Base-by-base conservation (phyloP, 768 basidiomycete genomes). In the Lentinula detonsa region DNA sequence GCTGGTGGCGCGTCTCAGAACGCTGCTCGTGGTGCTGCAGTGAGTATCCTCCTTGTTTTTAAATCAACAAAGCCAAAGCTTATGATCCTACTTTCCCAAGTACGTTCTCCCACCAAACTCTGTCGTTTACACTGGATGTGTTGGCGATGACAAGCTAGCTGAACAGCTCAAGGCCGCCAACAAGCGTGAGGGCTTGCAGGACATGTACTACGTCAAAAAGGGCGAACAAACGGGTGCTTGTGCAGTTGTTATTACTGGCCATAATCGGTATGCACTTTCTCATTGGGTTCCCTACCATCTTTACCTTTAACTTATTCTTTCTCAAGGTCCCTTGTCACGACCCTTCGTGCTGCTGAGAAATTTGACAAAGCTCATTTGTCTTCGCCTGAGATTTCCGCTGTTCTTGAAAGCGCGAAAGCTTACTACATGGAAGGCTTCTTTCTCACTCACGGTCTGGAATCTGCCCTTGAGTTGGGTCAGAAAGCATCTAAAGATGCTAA, bases 1-100 rank as follows among this genome's bases (percentile, higher is more conserved):
- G 96, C 97, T 57, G 97, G 97, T 62, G 97, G 97, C 68, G 96
- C 97, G 33, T 86, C 93, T 33, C 97, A 99, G 74, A 99, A 99
- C 70, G 86, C 95, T 69, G 95, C 96, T 60, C 91, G 97, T 54
- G 95, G 87, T 65, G 97, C 96, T 66, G 95, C 97, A 49, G 96
- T 97, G 73, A 63, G 93, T 43, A 75, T 34, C 45, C 52, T 50
- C 31, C 28, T 53, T 21, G 10, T 65, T 31, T 16, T 4, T n/a
- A 23, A 10, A 33, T 9, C 56, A 15, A 13, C 13, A 10, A 21
- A 28, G 28, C 28, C 28, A 28, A 42, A 43, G 16, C 18, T 56
- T 6, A n/a, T 8, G 9, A 16, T 35, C 13, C 13, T 6, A 15
- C 13, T 8, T 45, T 1, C 76, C 28, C 28, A 18, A 98, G 96